Evolutionary conservation across 148 eudicot species (phyloP), one percentile per base, ranked within the genome.

Genomic region (Spergularia marina): DNA sequence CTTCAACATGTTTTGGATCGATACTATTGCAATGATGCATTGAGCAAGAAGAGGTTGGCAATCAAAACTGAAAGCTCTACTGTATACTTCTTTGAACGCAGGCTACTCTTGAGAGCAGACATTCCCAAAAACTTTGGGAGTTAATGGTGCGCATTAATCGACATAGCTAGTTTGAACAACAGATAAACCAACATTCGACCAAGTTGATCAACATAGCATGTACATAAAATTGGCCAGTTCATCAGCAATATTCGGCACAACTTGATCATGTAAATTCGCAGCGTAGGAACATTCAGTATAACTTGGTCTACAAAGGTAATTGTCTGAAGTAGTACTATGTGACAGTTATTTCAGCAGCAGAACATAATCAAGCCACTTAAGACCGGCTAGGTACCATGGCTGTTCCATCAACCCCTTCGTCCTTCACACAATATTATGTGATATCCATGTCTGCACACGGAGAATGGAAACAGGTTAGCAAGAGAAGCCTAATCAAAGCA

Each of bases 361-460:
- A 66, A 44, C 13, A 66, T 12, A 41, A n/a, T 41, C 15, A 66
- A 66, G 36, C 71, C 25, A 44, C 47, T 49, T 47, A 68, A 18
- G 56, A 68, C 47, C 1, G 55, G 71, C 17, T 20, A 49, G 20
- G 21, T 68, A 49, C 23, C 60, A 6, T 14, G 7, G 73, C 1
- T 21, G 20, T 65, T 69, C 68, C 68, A 71, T 84, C 84, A 90
- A 23, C 84, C 87, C 84, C 86, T 90, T 74, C 97, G 84, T 34
- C 97, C 95, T 85, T 92, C 95, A 12, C 80, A 77, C 85, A 92
- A 82, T 85, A 92, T 86, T 25, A 92, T 86, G 85, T 92, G 97
- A 80, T 87, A 92, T 49, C 97, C 97, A 85, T 92, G 95, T 66
- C 95, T 92, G 91, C 71, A 18, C 64, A 81, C 55, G 67, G 81